A percentile compares a stretch with the other conserved stretches of the same genome.
phyloP scores from a whole-genome alignment of 169 alveolate species.

The Plasmodium malariae region DNA sequence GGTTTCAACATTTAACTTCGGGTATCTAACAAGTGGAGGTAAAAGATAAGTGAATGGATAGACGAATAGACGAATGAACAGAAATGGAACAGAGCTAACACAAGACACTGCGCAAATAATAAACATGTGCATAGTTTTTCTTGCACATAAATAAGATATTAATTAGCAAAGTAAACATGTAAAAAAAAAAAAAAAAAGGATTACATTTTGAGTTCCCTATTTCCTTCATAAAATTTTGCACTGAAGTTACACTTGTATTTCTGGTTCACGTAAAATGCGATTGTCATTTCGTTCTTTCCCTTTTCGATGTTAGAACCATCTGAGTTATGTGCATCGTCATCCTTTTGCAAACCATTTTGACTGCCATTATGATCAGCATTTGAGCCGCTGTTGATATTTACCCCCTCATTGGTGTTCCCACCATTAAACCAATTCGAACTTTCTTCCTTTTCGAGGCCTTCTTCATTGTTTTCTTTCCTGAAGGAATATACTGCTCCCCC shows the following conservation, averaged over 20 bases:
- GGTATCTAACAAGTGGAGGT: conserved; percentile 11
- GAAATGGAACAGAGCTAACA: no score
- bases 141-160: no score
- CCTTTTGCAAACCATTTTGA: neutral
- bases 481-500: no score
- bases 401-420: no score
- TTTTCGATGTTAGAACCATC: neutral
- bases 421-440: no score
- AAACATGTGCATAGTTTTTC: no score
- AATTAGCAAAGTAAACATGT: neutral
- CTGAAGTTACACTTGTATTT: conserved; percentile 57
- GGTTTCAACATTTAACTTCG: conserved; percentile 57
- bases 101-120: no score
- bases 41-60: neutral
- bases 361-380: neutral
- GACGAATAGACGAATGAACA: neutral
- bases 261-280: conserved; percentile 48
- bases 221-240: conserved; percentile 34
- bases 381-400: neutral
- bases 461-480: neutral
- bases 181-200: neutral
- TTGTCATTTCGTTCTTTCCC: conserved; percentile 5
- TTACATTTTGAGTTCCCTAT: conserved; percentile 33
- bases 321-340: neutral
- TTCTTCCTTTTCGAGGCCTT: no score